Base-by-base conservation (phyloP, 2,329 filamentous ascomycete genomes). In the Colletotrichum incanum region DNA sequence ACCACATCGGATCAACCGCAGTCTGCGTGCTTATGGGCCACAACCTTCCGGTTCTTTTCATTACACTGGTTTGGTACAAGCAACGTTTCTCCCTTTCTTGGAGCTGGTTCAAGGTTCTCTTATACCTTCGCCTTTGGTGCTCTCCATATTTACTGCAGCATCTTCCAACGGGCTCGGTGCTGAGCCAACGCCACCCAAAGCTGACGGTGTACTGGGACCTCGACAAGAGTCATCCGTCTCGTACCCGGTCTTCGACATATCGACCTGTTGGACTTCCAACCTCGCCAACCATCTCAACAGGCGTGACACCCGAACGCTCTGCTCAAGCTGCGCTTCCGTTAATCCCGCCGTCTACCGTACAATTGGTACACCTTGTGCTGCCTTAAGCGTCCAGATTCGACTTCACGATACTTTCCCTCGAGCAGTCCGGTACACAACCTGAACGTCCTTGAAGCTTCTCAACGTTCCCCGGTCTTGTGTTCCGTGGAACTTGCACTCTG, bases 1-100 rank as follows among this genome's bases (percentile, higher is more conserved):
- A 34, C 37, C n/a, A 26, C n/a, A 5, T 37, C 55, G 37, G 14
- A 16, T 41, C 37, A 41, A 26, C n/a, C 37, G n/a, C 55, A 41
- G 55, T 58, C 54, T 55, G 34, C 23, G 34, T 65, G 52, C 47
- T 45, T 37, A 34, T 43, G 20, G 39, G 12, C 23, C 34, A 41
- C n/a, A 18, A 18, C n/a, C n/a, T 41, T 41, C 37, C 34, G 14
- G 8, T n/a, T 58, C 37, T 18, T 39, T 26, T 37, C 11, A 41
- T 58, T 41, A 3, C 14, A 18, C 37, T 58, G 37, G n/a, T 5
- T 58, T 18, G 37, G n/a, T 26, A 41, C 55, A 26, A n/a, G 3
- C 3, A 28, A 41, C n/a, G 20, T 18, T 18, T n/a, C 18, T 52
- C 28, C 28, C n/a, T 41, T 20, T 7, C n/a, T 28, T 28, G 5